A percentile compares a stretch with the other conserved stretches of the same genome.
Conservation (phyloP, 2,329 filamentous ascomycete genomes). For the Venturia oleaginea region DNA sequence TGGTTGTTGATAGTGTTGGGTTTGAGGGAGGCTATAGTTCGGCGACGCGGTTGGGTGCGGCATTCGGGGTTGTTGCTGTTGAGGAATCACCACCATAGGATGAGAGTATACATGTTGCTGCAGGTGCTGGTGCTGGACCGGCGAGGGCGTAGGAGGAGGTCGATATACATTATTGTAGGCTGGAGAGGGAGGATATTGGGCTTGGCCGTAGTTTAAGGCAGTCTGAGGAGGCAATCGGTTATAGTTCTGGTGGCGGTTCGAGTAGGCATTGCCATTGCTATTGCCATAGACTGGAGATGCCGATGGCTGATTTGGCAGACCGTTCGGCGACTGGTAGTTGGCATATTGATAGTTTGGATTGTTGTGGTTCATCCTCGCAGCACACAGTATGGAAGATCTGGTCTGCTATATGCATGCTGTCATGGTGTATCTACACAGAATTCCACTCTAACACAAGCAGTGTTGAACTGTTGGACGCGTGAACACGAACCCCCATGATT, state of each 20-base stretch:
- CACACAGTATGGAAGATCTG: background rate
- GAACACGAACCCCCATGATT: background rate
- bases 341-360: conserved; percentile 2
- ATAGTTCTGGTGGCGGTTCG: background rate
- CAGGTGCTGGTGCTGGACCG: background rate
- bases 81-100: conserved; percentile 19
- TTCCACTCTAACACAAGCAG: background rate
- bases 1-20: conserved; percentile 4
- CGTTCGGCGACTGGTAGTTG: conserved; percentile 6
- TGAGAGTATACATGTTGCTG: conserved; percentile 13
- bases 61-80: conserved; percentile 7
- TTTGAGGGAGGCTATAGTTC: background rate
- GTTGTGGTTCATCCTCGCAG: conserved; percentile 6
- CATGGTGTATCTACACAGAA: background rate
- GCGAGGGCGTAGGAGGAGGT: background rate
- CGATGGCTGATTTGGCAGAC: background rate
- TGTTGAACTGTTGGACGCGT: background rate
- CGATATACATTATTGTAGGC: conserved; percentile 3
- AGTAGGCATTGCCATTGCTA: background rate
- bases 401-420: background rate
- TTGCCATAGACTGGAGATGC: background rate
- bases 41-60: conserved; percentile 3
- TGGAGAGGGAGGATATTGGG: background rate
- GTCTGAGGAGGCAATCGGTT: background rate
- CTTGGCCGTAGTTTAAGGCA: background rate